A percentile compares a stretch with the other conserved stretches of the same genome.
These are phyloP conservation scores for Pulveroboletus sp. DNA, from an alignment of 768 basidiomycete species.

Conservation along the genomic window DNA sequence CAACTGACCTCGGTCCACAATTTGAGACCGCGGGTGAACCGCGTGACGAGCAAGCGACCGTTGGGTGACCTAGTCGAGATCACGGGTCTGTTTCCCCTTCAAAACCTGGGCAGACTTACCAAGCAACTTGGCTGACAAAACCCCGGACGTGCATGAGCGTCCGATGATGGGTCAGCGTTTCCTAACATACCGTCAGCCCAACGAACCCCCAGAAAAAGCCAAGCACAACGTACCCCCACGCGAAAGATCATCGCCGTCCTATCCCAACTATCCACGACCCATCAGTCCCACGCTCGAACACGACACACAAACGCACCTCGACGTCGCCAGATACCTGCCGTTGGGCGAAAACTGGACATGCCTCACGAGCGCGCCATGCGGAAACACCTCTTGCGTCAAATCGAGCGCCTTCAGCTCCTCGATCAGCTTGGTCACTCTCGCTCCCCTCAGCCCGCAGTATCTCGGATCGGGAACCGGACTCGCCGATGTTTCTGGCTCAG, in stretches of 20 bases:
- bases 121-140: slow-evolving; percentile 54
- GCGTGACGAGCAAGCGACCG: slow-evolving; percentile 44
- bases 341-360: slow-evolving; percentile 56
- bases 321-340: slow-evolving; percentile 52
- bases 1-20: slow-evolving; percentile 44
- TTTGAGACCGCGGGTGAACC: slow-evolving; percentile 46
- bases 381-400: slow-evolving; percentile 36
- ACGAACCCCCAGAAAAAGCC: background rate
- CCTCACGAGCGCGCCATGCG: slow-evolving; percentile 49
- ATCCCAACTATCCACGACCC: slow-evolving; percentile 43
- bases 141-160: slow-evolving; percentile 48
- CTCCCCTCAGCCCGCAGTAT: slow-evolving; percentile 30
- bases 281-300: background rate
- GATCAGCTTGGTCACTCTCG: slow-evolving; percentile 37
- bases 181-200: slow-evolving; percentile 28
- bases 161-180: slow-evolving; percentile 39
- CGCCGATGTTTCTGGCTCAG: background rate
- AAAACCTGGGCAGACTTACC: slow-evolving; percentile 27
- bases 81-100: background rate
- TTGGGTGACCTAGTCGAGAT: slow-evolving; percentile 41
- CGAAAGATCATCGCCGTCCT: slow-evolving; percentile 46
- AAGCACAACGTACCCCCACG: slow-evolving; percentile 36
- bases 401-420: slow-evolving; percentile 40
- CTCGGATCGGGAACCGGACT: slow-evolving; percentile 20
- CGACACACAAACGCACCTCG: slow-evolving; percentile 39